A percentile compares a stretch with the other conserved stretches of the same genome.
Conservation (phyloP, 192 early-diverging fungal genomes). For the Backusella australiensis region DNA sequence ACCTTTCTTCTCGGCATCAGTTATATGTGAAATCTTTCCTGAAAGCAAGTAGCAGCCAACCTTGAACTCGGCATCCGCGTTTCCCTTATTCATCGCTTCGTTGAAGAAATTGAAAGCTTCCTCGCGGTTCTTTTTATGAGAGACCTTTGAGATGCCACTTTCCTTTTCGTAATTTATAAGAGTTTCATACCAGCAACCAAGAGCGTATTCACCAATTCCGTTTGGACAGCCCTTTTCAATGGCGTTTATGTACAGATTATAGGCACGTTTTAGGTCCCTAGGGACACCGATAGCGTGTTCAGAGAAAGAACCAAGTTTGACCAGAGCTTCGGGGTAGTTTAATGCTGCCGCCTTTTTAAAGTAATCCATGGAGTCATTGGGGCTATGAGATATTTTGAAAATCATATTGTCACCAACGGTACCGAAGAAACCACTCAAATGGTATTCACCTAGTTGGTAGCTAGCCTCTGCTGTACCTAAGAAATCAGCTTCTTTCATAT, state of each 20-base stretch:
- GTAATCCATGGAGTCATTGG: neutral
- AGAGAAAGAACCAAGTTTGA: neutral
- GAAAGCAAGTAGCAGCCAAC: neutral
- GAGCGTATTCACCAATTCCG: neutral
- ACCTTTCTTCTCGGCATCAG: neutral
- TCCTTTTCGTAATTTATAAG: neutral
- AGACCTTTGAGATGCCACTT: neutral
- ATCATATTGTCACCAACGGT: neutral
- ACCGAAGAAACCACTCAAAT: neutral
- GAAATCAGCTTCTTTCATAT: constrained; percentile 8
- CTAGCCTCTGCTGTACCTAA: neutral
- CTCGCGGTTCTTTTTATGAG: neutral
- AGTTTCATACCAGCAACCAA: constrained; percentile 3
- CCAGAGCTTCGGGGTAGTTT: neutral
- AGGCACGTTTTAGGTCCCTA: neutral
- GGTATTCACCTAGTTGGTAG: neutral
- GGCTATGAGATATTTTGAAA: neutral
- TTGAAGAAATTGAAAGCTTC: neutral
- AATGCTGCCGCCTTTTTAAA: neutral
- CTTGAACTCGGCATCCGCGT: neutral
- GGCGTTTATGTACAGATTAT: neutral
- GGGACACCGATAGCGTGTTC: neutral
- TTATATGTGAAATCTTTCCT: neutral
- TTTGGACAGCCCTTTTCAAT: neutral
- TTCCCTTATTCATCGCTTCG: neutral